Conservation (phyloP, 495 filamentous ascomycete genomes). For the Aspergillus cavernicola region DNA sequence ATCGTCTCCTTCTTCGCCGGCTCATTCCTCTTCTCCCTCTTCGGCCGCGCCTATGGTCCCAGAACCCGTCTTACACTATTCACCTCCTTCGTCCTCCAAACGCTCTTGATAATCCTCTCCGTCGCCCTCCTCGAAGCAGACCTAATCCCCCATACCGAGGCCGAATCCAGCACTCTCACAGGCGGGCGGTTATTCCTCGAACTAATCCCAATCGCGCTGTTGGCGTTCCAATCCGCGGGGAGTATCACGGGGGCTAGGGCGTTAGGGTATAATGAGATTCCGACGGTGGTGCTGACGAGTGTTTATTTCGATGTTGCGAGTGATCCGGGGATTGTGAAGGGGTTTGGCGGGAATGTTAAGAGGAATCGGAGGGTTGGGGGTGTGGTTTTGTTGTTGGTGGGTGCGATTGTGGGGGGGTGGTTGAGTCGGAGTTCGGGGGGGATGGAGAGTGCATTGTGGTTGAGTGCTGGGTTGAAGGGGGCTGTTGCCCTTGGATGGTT, state of each 20-base stretch:
- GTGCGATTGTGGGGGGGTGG: slow-evolving; percentile 16
- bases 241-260: slow-evolving; percentile 61
- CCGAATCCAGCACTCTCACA: slow-evolving; percentile 20
- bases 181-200: slow-evolving; percentile 38
- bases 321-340: slow-evolving; percentile 49
- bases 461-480: slow-evolving; percentile 15
- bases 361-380: slow-evolving; percentile 12
- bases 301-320: slow-evolving; percentile 65
- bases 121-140: slow-evolving; percentile 53
- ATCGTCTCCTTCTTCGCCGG: slow-evolving; percentile 53
- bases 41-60: slow-evolving; percentile 34
- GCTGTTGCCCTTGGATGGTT: slow-evolving; percentile 10
- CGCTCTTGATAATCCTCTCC: slow-evolving; percentile 52
- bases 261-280: slow-evolving; percentile 66
- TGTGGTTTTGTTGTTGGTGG: slow-evolving; percentile 15
- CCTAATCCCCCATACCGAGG: slow-evolving; percentile 41
- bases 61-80: slow-evolving; percentile 51
- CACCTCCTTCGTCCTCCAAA: slow-evolving; percentile 55
- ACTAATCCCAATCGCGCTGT: slow-evolving; percentile 56
- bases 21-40: slow-evolving; percentile 7
- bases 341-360: slow-evolving; percentile 17
- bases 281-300: slow-evolving; percentile 68
- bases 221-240: slow-evolving; percentile 69
- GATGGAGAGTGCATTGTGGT: slow-evolving; percentile 16
- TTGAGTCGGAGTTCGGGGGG: slow-evolving; percentile 15